A percentile compares a stretch with the other conserved stretches of the same genome.
phyloP scores from a whole-genome alignment of 805 yeast species.

The Hanseniaspora meyeri region DNA sequence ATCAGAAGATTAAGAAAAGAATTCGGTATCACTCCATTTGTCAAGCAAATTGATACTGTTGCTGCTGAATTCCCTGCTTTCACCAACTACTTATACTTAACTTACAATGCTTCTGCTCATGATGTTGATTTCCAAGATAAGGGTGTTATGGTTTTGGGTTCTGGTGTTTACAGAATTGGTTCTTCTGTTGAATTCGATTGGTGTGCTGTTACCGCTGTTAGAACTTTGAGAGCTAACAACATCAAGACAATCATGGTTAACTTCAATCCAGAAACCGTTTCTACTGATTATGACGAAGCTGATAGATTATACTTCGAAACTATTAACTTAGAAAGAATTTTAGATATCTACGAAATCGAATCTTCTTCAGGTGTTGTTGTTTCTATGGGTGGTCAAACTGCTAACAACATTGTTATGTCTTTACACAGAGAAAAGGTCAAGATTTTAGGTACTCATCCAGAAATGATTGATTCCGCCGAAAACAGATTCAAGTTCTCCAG shows the following conservation, averaged over 20 bases:
- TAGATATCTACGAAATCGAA: slow-evolving; percentile 94
- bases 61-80: slow-evolving; percentile 99
- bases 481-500: slow-evolving; percentile 96
- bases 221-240: slow-evolving; percentile 79
- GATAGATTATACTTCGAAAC: slow-evolving; percentile 95
- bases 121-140: slow-evolving; percentile 79
- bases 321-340: slow-evolving; percentile 84
- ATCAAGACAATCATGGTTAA: slow-evolving; percentile 90
- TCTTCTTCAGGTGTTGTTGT: slow-evolving; percentile 82
- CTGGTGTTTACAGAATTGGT: slow-evolving; percentile 98
- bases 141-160: slow-evolving; percentile 90
- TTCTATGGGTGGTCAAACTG: slow-evolving; percentile 95
- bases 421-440: slow-evolving; percentile 73
- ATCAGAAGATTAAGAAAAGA: slow-evolving; percentile 74
- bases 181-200: slow-evolving; percentile 97
- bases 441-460: slow-evolving; percentile 87
- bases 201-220: slow-evolving; percentile 97
- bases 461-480: slow-evolving; percentile 92
- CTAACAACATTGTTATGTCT: slow-evolving; percentile 87
- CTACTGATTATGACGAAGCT: slow-evolving; percentile 96
- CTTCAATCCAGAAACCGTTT: slow-evolving; percentile 96
- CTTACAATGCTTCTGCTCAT: slow-evolving; percentile 79
- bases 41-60: slow-evolving; percentile 89
- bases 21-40: slow-evolving; percentile 77
- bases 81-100: slow-evolving; percentile 89